Evolutionary conservation across 495 filamentous ascomycete species (phyloP).

Genomic region (Penicillium lividum): DNA sequence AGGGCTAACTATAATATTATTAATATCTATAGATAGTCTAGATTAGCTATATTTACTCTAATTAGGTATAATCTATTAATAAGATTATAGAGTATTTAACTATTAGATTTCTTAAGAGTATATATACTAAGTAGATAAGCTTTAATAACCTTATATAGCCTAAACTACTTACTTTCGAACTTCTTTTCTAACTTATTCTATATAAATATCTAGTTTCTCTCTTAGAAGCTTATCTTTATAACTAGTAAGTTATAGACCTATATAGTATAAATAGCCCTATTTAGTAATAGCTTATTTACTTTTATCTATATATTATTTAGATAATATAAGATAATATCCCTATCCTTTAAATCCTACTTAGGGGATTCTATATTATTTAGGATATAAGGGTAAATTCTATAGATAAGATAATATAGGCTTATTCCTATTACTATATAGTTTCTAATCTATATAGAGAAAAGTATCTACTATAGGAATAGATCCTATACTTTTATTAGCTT

Average conservation of each 20-base stretch:
- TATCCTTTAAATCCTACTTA: neutral
- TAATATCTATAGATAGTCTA: too few relatives aligned
- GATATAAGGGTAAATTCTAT: neutral
- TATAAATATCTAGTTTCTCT: neutral
- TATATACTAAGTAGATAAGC: neutral
- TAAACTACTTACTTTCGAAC: neutral
- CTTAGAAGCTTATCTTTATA: neutral
- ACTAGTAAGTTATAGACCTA: neutral
- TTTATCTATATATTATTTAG: neutral
- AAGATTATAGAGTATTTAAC: neutral
- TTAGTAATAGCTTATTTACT: neutral
- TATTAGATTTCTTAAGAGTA: neutral
- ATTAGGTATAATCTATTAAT: neutral
- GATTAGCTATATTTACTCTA: neutral
- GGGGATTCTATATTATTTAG: neutral
- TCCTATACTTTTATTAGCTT: neutral
- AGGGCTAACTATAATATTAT: too few relatives aligned
- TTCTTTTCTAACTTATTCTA: neutral
- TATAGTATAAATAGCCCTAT: neutral
- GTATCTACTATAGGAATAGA: neutral
- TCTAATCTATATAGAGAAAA: neutral
- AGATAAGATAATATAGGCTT: neutral
- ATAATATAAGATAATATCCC: neutral
- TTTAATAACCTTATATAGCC: neutral
- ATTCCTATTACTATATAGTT: too few relatives aligned